phyloP scores from a whole-genome alignment of 2,329 filamentous ascomycete species.

The Neopestalotiopsis rosae region DNA sequence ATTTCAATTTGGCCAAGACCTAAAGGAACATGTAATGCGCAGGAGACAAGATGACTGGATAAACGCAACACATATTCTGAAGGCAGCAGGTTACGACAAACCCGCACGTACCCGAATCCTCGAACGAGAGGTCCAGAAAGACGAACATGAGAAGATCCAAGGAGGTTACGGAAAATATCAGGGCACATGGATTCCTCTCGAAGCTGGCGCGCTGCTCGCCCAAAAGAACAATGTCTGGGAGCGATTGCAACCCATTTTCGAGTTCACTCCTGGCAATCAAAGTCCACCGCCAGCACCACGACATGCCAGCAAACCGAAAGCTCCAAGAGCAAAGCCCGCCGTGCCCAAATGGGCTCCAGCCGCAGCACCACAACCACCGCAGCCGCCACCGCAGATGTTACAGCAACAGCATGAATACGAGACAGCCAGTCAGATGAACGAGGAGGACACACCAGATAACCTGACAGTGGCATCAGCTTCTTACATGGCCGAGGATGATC shows the following conservation, averaged over 20 bases:
- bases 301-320: conserved; percentile 86
- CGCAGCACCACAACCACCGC: conserved; percentile 30
- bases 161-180: conserved; percentile 99
- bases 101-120: conserved; percentile 93
- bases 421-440: conserved; percentile 66
- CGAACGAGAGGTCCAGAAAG: conserved; percentile 96
- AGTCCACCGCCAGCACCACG: conserved; percentile 94
- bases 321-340: conserved; percentile 66
- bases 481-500: conserved; percentile 83
- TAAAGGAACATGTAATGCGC: conserved; percentile 92
- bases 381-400: neutral
- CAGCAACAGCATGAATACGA: conserved; percentile 63
- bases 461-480: conserved; percentile 83
- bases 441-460: conserved; percentile 84
- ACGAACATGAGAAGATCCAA: conserved; percentile 96
- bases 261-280: conserved; percentile 81
- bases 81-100: conserved; percentile 97
- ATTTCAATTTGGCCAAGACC: conserved; percentile 80
- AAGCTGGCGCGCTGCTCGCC: conserved; percentile 80
- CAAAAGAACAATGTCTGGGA: conserved; percentile 87
- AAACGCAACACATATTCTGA: conserved; percentile 98
- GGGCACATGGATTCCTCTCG: conserved; percentile 95
- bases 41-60: conserved; percentile 94
- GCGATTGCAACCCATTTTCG: conserved; percentile 85
- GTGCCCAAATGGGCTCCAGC: conserved; percentile 60